Evolutionary conservation across 2,329 filamentous ascomycete genomes (phyloP), one percentile per base, ranked within the genome.

Genomic region (Cadophora gregata): DNA sequence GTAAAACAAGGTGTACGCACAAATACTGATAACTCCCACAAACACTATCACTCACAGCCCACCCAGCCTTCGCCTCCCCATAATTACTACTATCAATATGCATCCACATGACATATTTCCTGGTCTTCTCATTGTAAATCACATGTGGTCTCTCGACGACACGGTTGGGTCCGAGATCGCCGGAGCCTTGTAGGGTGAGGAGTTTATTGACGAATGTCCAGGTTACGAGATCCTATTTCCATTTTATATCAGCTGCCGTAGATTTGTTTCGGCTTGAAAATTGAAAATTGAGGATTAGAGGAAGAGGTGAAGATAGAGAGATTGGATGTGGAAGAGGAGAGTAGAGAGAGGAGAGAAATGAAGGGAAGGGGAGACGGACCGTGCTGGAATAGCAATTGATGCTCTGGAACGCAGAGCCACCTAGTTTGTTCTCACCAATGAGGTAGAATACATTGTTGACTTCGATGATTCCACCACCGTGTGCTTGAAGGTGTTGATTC

Each of bases 131-230:
- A 70, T 91, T 91, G 79, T 86, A 90, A 5, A 91, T 83, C 4
- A 91, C 84, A 77, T 91, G 91, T 2, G 89, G 89, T 24, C 89
- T 79, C 76, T 91, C 89, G 1, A 91, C 85, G 12, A 91, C 82
- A 2, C 88, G 83, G 68, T 82, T 82, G 0, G 87, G 86, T 0
- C 88, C 88, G 0, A 90, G 80, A 67, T 90, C 88, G 0, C 82
- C 86, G 1, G 80, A 82, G 2, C 76, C 69, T 4, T 84, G 83
- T 0, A 81, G 81, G 0, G 85, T 85, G 1, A 92, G 79, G 0
- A 91, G 79, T 0, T 86, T 84, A 14, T 85, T 85, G 38, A 84
- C 85, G 65, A 86, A 88, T 0, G 79, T 85, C 89, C 89, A 91
- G 70, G 88, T 82, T 0, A 89, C 84, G 0, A 91, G 81, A 75